Conservation (phyloP, 192 early-diverging fungal genomes). For the Endogone sp. region DNA sequence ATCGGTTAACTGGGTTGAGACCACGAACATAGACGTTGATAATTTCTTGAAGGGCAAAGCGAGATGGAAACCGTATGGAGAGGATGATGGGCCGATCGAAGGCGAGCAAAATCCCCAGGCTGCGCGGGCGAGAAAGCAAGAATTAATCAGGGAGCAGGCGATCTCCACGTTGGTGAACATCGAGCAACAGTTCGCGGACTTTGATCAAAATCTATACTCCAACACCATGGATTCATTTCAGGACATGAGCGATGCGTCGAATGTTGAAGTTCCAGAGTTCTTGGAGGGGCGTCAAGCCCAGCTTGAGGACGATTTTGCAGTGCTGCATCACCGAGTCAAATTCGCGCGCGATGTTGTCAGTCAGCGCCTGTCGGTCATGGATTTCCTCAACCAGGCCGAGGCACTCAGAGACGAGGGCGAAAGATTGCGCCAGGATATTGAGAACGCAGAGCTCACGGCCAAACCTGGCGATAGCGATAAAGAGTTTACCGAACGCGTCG, state of each 20-base stretch:
- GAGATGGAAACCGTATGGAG: not conserved
- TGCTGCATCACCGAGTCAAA: conserved; percentile 18
- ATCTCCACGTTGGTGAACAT: conserved; percentile 18
- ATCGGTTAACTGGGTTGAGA: conserved; percentile 18
- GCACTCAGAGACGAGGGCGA: conserved; percentile 19
- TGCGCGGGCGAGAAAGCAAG: not conserved
- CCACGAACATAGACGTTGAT: conserved; percentile 1
- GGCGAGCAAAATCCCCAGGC: not conserved
- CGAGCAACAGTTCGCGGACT: conserved; percentile 16
- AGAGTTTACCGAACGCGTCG: conserved; percentile 5
- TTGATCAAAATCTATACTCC: conserved; percentile 27
- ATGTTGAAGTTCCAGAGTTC: conserved; percentile 25
- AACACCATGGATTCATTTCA: conserved; percentile 29
- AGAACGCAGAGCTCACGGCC: conserved; percentile 10
- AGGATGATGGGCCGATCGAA: not conserved
- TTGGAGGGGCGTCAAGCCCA: conserved; percentile 27
- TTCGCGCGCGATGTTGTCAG: conserved; percentile 35
- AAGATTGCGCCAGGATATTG: conserved; percentile 9
- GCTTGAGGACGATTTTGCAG: conserved; percentile 31
- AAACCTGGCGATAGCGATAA: conserved; percentile 15
- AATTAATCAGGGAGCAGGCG: conserved; percentile 7
- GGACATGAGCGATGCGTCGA: conserved; percentile 31
- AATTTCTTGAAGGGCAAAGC: not conserved
- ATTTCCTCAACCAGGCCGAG: conserved; percentile 26
- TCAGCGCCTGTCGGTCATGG: conserved; percentile 27